These are phyloP conservation scores for Xylaria castorea DNA, from an alignment of 495 filamentous ascomycete genomes.

Conservation along the genomic window DNA sequence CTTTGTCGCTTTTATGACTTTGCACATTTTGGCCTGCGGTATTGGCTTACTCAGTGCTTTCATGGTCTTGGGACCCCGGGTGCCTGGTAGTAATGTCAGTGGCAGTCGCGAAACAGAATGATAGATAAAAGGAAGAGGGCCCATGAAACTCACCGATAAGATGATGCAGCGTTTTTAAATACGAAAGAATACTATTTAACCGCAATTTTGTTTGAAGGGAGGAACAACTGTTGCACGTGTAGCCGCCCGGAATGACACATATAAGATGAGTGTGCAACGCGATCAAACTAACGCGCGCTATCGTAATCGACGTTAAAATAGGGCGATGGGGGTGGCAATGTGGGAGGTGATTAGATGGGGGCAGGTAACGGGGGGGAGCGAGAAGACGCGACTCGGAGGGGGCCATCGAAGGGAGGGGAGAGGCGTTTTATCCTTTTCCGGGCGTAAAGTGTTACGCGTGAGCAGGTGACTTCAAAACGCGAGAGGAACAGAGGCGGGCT, in stretches of 20 bases:
- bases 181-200: not conserved
- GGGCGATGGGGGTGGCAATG: not conserved
- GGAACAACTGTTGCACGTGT: not conserved
- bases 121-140: not conserved
- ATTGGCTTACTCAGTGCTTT: conserved; percentile 14
- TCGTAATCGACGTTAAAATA: not conserved
- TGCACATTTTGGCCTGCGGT: not conserved
- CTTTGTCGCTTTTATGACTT: conserved; percentile 9
- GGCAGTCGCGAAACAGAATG: not conserved
- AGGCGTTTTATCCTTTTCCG: conserved; percentile 2
- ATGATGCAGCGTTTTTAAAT: not conserved
- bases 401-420: not conserved
- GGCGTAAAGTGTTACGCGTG: conserved; percentile 15
- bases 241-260: not conserved
- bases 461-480: conserved; percentile 26
- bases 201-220: not conserved
- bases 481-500: not conserved
- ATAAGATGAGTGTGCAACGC: conserved; percentile 4
- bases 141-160: not conserved
- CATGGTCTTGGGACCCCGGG: not conserved
- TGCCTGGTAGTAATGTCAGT: not conserved
- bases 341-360: conserved; percentile 28
- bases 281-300: not conserved
- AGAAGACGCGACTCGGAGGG: conserved; percentile 38
- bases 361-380: conserved; percentile 22